Base-by-base conservation (phyloP, 2,329 filamentous ascomycete species). In the Fusarium globosum region DNA sequence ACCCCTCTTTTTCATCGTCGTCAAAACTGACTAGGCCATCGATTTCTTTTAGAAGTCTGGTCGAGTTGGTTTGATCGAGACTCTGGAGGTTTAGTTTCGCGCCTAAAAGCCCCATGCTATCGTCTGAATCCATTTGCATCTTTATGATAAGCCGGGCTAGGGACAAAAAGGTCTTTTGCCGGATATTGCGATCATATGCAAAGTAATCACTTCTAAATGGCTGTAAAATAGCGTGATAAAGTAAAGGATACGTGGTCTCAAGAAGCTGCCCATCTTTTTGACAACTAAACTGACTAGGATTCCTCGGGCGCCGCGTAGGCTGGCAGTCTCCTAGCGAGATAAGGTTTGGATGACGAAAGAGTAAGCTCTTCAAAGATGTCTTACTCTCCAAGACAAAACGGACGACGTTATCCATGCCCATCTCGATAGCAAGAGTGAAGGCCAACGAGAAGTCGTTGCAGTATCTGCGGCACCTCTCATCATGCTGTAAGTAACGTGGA, bases 181-280 rank as follows among this genome's bases (percentile, higher is more conserved):
- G 20, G 2, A 39, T 39, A 21, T 0, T 39, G 12, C 0, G 20
- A 6, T 39, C 20, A 9, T 21, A 21, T 7, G 13, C 20, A 21
- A 41, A 21, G 20, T 41, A 41, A 21, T 41, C 20, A 21, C 39
- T 41, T 41, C 39, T 7, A 41, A 41, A 41, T 14, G 7, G 39
- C 39, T 0, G 39, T 21, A 41, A 0, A 2, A 21, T 15, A 3
- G 12, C 18, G 43, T 28, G 18, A 28, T 15, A 38, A 2, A 53
- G 5, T 7, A 39, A 21, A 0, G 20, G 35, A 1, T 18, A 28
- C 13, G 16, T 2, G 10, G 8, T 53, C 14, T 13, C 0, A 28
- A 53, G 35, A 28, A 7, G 10, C 2, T 53, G 5, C 5, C 23
- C 10, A 2, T 18, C 13, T 0, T 12, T 20, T 18, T 10, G 35